Base-by-base conservation (phyloP, 208 protist genomes). In the Leishmania gerbilli region DNA sequence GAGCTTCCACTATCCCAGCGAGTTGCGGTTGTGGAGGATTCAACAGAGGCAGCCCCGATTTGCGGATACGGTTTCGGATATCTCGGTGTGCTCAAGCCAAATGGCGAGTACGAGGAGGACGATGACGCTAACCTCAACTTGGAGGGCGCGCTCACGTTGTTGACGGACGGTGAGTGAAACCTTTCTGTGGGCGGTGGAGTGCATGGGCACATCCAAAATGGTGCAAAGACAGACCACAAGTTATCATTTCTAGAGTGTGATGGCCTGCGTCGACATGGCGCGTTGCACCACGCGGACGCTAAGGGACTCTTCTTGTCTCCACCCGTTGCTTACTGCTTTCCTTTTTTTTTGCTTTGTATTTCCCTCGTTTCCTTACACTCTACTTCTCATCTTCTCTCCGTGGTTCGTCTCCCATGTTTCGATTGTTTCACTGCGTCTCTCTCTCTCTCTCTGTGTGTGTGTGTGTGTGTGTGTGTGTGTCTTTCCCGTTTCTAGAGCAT, bases 61-160 rank as follows among this genome's bases (percentile, higher is more conserved):
- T 93, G 87, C 77, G 94, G 94, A 2, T 97, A 94, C 77, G 94
- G 94, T 13, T 94, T 95, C 80, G 94, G 94, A 1, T 97, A 96
- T 67, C 82, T 96, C 24, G 94, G 92, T 51, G 86, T 97, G 7
- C 81, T 97, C 1, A 91, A 88, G 58, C 87, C 91, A 24, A 86
- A 93, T 79, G 93, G 93, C 21, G 89, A 93, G 62, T 95, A 93
- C 80, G 91, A 95, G 47, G 87, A 88, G 34, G 93, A 97, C 27
- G 91, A 94, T 69, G 85, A 74, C 55, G 89, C 84, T 0, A 85
- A 96, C 76, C 84, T 87, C 19, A 81, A 87, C 40, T 55, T 95
- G 51, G 88, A 88, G n/a, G 90, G 90, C 9, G 89, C 90, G 9
- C 79, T 93, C 8, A 91, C 88, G 31, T 71, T 95, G 37, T 74